Conservation (phyloP, 345 rosid genomes). For the Melaleuca quinquenervia region DNA sequence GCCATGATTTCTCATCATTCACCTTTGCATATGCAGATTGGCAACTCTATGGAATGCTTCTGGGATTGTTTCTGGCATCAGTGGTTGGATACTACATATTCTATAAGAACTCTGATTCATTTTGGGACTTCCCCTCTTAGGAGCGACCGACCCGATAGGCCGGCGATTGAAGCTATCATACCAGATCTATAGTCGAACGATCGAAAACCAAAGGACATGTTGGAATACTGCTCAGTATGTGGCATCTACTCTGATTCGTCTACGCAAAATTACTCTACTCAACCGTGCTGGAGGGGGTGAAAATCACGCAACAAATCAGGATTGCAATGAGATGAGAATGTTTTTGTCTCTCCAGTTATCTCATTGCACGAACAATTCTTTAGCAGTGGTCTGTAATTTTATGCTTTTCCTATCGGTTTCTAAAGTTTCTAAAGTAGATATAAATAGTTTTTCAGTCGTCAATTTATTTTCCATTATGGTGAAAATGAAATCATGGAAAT, state of each 20-base stretch:
- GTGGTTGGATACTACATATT: slow-evolving; percentile 58
- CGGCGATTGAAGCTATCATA: slow-evolving; percentile 31
- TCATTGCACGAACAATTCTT: neutral
- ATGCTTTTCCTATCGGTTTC: neutral
- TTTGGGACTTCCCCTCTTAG: slow-evolving; percentile 64
- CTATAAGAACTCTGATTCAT: slow-evolving; percentile 77
- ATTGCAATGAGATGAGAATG: neutral
- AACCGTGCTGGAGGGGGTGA: neutral
- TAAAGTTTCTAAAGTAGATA: neutral
- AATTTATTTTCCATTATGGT: neutral
- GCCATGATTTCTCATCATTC: neutral
- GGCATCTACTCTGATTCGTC: neutral
- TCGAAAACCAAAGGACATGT: slow-evolving; percentile 1
- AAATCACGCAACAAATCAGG: neutral
- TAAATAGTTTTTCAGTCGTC: neutral
- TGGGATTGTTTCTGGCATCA: slow-evolving; percentile 79
- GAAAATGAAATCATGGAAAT: neutral
- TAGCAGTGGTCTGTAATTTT: neutral
- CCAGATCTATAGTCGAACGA: slow-evolving; percentile 54
- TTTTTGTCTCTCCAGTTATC: neutral
- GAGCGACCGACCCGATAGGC: slow-evolving; percentile 35
- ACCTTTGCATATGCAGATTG: slow-evolving; percentile 42
- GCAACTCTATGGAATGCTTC: slow-evolving; percentile 73
- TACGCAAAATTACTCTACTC: neutral
- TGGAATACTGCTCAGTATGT: neutral